These are phyloP conservation scores for Clarireedia monteithiana DNA, from an alignment of 2,329 filamentous ascomycete genomes.

Conservation along the genomic window DNA sequence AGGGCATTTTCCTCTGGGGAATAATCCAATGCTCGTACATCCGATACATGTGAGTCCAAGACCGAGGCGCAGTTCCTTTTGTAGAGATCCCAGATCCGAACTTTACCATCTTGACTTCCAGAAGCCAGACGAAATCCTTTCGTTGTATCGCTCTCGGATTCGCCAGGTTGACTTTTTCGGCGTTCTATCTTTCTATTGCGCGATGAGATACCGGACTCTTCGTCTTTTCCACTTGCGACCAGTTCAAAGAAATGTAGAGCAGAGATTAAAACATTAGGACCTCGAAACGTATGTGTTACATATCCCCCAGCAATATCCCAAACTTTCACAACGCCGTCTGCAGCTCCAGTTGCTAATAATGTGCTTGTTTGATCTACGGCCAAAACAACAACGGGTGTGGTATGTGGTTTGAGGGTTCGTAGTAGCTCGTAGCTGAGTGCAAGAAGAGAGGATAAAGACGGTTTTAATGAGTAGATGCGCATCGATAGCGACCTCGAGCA, in stretches of 20 bases:
- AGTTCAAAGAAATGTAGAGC: conserved; percentile 87
- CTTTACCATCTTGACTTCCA: conserved; percentile 87
- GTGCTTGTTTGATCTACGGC: conserved; percentile 83
- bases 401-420: conserved; percentile 81
- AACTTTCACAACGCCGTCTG: conserved; percentile 89
- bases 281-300: conserved; percentile 90
- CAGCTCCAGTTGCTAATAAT: conserved; percentile 82
- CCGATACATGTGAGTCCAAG: conserved; percentile 88
- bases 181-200: conserved; percentile 38
- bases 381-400: conserved; percentile 79
- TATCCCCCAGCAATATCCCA: conserved; percentile 92
- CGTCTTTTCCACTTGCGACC: conserved; percentile 36
- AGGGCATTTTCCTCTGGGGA: conserved; percentile 66
- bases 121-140: conserved; percentile 74
- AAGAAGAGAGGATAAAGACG: conserved; percentile 45
- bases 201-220: conserved; percentile 29
- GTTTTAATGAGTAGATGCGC: conserved; percentile 74
- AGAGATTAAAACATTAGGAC: conserved; percentile 84
- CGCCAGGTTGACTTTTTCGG: conserved; percentile 36
- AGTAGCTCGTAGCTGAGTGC: conserved; percentile 59
- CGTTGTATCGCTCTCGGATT: conserved; percentile 38
- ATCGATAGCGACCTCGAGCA: conserved; percentile 95
- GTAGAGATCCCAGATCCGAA: conserved; percentile 85
- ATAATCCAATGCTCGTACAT: conserved; percentile 83
- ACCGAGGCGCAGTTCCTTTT: conserved; percentile 72